phyloP scores from a whole-genome alignment of 768 basidiomycete species.

The Fistulinella prunicolor region DNA sequence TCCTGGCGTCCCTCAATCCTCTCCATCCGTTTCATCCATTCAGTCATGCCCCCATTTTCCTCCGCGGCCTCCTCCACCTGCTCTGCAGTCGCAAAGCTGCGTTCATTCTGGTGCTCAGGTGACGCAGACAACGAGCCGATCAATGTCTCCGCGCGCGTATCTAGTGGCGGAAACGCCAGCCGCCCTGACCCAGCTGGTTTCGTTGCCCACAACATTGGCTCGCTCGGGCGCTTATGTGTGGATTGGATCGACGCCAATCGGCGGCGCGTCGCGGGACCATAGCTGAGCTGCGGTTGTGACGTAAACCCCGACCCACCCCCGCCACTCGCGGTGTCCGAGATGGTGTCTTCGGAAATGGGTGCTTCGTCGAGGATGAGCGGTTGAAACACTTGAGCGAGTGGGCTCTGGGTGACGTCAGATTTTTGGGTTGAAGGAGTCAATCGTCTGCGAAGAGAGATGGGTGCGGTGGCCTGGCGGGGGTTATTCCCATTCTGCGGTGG shows the following conservation, averaged over 20 bases:
- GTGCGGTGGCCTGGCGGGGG: constrained; percentile 12
- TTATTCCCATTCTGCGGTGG: constrained; percentile 7
- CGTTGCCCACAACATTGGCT: constrained; percentile 6
- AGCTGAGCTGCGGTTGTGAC: constrained; percentile 26
- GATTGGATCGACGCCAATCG: constrained; percentile 36
- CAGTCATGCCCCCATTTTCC: constrained; percentile 25
- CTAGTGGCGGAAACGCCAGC: constrained; percentile 15
- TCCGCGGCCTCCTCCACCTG: constrained; percentile 27
- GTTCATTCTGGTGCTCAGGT: constrained; percentile 17
- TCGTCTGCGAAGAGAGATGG: constrained; percentile 20
- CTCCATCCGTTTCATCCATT: constrained; percentile 36
- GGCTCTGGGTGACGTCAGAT: constrained; percentile 38
- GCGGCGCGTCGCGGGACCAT: constrained; percentile 40
- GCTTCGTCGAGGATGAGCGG: constrained; percentile 57
- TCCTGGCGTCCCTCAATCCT: constrained; percentile 44
- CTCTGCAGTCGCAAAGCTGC: constrained; percentile 22
- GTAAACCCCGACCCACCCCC: constrained; percentile 6
- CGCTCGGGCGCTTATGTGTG: constrained; percentile 12
- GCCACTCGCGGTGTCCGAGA: constrained; percentile 11
- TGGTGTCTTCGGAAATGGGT: constrained; percentile 34
- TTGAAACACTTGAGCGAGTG: constrained; percentile 73
- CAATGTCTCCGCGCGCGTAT: constrained; percentile 26
- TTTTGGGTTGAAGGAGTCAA: constrained; percentile 18
- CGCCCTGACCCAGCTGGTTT: constrained; percentile 5
- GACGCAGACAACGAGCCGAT: constrained; percentile 24